Conservation (phyloP, 2,329 filamentous ascomycete genomes). For the Emergomyces pasteurianus region DNA sequence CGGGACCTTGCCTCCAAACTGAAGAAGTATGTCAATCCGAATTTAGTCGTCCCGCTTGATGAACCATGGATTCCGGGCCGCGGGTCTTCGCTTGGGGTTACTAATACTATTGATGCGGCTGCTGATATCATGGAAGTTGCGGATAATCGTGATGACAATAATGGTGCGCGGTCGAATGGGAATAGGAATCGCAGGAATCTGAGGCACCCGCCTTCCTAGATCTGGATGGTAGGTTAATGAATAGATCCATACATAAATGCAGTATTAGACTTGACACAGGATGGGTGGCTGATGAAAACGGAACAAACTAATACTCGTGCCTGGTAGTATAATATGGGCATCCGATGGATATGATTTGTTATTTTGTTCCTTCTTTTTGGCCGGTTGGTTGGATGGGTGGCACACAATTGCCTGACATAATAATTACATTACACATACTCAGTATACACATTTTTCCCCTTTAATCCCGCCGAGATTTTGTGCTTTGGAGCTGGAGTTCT, state of each 20-base stretch:
- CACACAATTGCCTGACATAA: not conserved
- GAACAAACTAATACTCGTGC: not conserved
- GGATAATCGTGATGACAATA: not conserved
- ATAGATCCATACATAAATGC: not conserved
- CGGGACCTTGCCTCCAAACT: slow-evolving; percentile 28
- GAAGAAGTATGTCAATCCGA: slow-evolving; percentile 38
- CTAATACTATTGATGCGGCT: not conserved
- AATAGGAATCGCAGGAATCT: not conserved
- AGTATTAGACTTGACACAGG: not conserved
- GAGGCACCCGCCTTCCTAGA: not conserved
- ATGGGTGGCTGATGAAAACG: not conserved
- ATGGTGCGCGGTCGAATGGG: not conserved
- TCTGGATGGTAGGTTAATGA: not conserved
- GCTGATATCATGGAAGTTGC: not conserved
- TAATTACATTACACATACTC: not conserved
- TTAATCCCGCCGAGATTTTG: not conserved
- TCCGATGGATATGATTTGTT: not conserved
- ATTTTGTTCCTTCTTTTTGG: not conserved
- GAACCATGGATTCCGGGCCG: slow-evolving; percentile 32
- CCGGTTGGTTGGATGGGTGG: not conserved
- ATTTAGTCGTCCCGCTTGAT: slow-evolving; percentile 32
- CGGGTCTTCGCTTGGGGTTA: not conserved
- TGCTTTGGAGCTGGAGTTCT: not conserved
- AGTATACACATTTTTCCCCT: not conserved
- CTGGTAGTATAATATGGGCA: not conserved